These are phyloP conservation scores for Dysphania ambrosioides DNA, from an alignment of 148 eudicot species.

Conservation along the genomic window DNA sequence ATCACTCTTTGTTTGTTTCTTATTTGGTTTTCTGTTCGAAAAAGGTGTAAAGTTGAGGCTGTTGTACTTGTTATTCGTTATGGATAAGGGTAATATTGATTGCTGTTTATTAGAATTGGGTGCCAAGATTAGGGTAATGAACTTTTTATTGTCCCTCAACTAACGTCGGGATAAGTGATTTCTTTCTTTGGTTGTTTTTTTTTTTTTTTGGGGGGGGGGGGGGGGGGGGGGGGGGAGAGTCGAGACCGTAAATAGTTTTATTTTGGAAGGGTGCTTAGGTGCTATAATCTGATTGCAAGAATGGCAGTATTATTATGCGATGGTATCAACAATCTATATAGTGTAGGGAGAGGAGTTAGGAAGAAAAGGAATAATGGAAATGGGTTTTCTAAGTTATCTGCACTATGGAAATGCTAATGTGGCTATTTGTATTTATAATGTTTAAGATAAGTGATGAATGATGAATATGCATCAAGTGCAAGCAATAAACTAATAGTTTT, in stretches of 20 bases:
- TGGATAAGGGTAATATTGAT: too few species aligned
- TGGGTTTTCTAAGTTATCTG: neutral
- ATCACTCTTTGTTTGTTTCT: too few species aligned
- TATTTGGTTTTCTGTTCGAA: too few species aligned
- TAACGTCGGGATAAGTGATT: too few species aligned
- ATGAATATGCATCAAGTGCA: neutral
- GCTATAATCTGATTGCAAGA: too few species aligned
- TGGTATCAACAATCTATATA: neutral
- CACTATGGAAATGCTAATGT: neutral
- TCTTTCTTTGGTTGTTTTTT: too few species aligned
- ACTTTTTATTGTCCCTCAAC: too few species aligned
- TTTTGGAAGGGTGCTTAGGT: too few species aligned
- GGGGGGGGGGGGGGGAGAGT: neutral
- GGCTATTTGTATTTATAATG: neutral
- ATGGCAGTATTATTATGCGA: too few species aligned
- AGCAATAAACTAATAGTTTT: neutral
- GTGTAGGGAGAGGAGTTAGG: neutral
- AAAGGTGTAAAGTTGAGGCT: too few species aligned
- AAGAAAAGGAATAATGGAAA: neutral
- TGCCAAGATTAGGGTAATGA: neutral
- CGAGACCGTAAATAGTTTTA: too few species aligned
- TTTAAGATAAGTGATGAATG: neutral
- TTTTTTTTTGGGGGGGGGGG: neutral
- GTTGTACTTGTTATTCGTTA: too few species aligned
- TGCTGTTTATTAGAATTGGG: neutral